Evolutionary conservation across 2,329 filamentous ascomycete species (phyloP), one percentile per base, ranked within the genome.

Genomic region (Ascochyta viciae-villosae): DNA sequence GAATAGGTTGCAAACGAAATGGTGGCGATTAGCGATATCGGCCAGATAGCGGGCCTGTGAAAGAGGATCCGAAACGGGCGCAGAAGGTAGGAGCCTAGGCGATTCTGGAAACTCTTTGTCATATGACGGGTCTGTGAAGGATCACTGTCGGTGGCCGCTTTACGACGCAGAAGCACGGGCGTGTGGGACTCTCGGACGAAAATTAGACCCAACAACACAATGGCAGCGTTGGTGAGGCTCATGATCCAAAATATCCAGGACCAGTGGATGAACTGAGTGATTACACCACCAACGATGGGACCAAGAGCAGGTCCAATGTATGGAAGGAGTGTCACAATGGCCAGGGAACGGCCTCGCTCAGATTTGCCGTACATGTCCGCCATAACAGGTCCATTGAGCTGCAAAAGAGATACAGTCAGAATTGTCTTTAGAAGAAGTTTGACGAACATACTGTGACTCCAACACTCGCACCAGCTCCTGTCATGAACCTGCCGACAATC

Each of bases 1-100:
- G 19, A 19, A 3, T 19, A 19, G 19, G 19, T 19, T 19, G 19
- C 19, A 19, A 19, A 19, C 19, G 19, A 19, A 19, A 19, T 19
- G 19, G 19, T 19, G 19, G 60, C 71, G 60, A 77, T 77, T 1
- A 77, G 49, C 4, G 74, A 74, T 33, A 80, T 71, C 13, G 77
- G 58, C 48, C 81, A 77, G 19, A 82, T 77, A 38, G 83, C 80
- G 0, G 85, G 78, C 33, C 83, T 83, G 10, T 81, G 77, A 8
- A 86, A 70, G 19, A 84, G 75, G 31, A 87, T 77, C 57, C 81
- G 82, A 5, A 80, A 81, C 0, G 84, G 83, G 2, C 87, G 74
- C 26, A 78, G 59, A 49, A 83, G 74, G 19, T 75, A 68, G 4
- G 56, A 26, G 4, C 40, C 39, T 8, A 67, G 37, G 61, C 64